Conservation (phyloP, 2,329 filamentous ascomycete genomes). For the Sclerotinia glacialis region DNA sequence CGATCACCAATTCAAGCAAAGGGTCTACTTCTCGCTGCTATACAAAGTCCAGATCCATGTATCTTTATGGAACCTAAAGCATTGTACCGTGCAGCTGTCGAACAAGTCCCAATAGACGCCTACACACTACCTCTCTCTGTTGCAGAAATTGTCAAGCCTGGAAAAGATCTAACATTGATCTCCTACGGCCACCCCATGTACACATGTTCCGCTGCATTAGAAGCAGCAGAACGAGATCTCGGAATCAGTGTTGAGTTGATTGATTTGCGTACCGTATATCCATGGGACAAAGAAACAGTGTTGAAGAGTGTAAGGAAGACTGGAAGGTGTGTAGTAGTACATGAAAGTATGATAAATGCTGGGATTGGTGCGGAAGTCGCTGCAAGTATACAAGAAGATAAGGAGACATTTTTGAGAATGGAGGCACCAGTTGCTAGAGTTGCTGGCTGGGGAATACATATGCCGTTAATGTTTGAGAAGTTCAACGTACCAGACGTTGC, state of each 20-base stretch:
- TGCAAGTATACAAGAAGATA: conserved; percentile 63
- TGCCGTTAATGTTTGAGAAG: conserved; percentile 62
- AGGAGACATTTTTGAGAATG: conserved; percentile 61
- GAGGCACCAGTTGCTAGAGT: conserved; percentile 70
- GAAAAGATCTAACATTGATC: conserved; percentile 64
- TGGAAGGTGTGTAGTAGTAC: conserved; percentile 66
- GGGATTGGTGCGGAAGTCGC: conserved; percentile 71
- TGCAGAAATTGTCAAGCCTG: conserved; percentile 64
- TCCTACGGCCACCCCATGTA: conserved; percentile 72
- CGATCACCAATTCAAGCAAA: conserved; percentile 70
- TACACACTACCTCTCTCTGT: conserved; percentile 67
- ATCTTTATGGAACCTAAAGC: conserved; percentile 76
- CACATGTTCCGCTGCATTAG: conserved; percentile 63
- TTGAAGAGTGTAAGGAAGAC: conserved; percentile 68
- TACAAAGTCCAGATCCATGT: conserved; percentile 65
- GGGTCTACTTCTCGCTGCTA: conserved; percentile 61
- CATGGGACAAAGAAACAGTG: conserved; percentile 67
- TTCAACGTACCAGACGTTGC: conserved; percentile 68
- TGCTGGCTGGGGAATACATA: conserved; percentile 67
- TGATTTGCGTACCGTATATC: conserved; percentile 68
- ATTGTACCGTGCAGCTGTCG: conserved; percentile 68
- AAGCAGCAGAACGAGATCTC: conserved; percentile 64
- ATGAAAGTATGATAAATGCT: conserved; percentile 73
- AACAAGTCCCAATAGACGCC: conserved; percentile 66
- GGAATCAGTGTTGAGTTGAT: conserved; percentile 66